Base-by-base conservation (phyloP, 805 yeast genomes). In the Starmerella etchellsii region DNA sequence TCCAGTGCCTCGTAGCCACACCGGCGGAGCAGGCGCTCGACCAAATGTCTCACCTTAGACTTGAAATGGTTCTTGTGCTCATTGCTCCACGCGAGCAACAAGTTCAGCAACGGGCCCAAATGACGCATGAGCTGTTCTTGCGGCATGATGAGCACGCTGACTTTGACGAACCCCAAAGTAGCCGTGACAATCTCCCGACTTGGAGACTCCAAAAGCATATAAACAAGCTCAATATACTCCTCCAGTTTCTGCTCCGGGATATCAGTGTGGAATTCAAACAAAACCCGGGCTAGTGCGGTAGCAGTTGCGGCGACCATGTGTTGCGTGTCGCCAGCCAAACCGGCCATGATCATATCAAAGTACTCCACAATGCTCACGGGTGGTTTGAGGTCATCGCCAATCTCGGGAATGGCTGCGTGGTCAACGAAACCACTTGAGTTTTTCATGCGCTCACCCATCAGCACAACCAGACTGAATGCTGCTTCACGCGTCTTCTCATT, bases 221-320 rank as follows among this genome's bases (percentile, higher is more conserved):
- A 94, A 39, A 91, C 81, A 2, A 95, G 85, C 10, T 85, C 76
- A 20, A 83, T 73, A 32, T 91, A 66, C 56, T 91, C 97, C 48
- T 73, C 57, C 32, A 84, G 63, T 38, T 77, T 66, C 13, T 74
- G 78, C 21, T 64, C 53, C 11, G 76, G 72, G 46, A 91, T 67
- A 28, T 67, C 64, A 40, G 73, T 73, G 53, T 78, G 78, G 64
- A 82, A 93, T 62, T 91, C 96, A 61, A 76, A 88, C 30, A 91
- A 69, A 34, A 88, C 64, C 56, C 95, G 78, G 34, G 94, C 78
- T 40, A 88, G 66, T 0, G 95, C 93, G 6, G 95, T 85, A 52
- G 91, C 76, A 2, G 88, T 76, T n/a, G 97, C 96, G 54, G 95
- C 82, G 25, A 91, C 81, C 95, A 88, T 88, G 64, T 88, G 94